Conservation (phyloP, 2,329 filamentous ascomycete genomes). For the Penicillium sp. region DNA sequence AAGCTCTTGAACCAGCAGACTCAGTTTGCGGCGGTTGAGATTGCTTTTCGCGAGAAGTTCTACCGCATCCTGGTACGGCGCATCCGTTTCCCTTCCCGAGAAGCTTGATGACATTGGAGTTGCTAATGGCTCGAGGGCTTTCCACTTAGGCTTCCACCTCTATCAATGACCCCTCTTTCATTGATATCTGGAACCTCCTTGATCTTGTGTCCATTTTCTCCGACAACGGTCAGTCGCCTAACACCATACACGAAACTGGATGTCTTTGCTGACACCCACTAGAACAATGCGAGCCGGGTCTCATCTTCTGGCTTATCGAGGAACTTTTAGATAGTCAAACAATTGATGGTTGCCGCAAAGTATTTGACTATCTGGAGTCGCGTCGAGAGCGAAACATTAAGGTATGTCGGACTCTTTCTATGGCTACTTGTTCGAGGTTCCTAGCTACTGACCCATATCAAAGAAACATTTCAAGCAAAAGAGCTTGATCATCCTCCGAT, state of each 20-base stretch:
- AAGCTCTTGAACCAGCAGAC: conserved; percentile 53
- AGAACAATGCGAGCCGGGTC: conserved; percentile 68
- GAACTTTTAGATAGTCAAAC: conserved; percentile 95
- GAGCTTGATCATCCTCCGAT: conserved; percentile 82
- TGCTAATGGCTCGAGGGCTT: not conserved
- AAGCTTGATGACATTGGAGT: not conserved
- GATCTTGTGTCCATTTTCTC: conserved; percentile 88
- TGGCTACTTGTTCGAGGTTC: not conserved
- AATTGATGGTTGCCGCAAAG: conserved; percentile 81
- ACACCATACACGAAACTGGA: not conserved
- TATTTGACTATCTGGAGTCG: conserved; percentile 95
- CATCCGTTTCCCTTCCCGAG: not conserved
- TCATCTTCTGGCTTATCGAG: conserved; percentile 88
- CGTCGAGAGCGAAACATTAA: conserved; percentile 83
- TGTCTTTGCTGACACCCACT: conserved; percentile 22
- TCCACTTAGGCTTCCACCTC: conserved; percentile 63
- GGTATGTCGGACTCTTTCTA: conserved; percentile 43
- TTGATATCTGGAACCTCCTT: conserved; percentile 87
- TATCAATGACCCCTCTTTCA: conserved; percentile 76
- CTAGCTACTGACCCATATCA: conserved; percentile 9
- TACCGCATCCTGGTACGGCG: conserved; percentile 70
- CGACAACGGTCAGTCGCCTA: conserved; percentile 66
- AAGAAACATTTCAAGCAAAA: conserved; percentile 74
- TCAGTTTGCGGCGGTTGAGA: conserved; percentile 72
- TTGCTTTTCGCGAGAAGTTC: conserved; percentile 77